Conservation (phyloP, 2,329 filamentous ascomycete genomes). For the Tympanopsis confertula region DNA sequence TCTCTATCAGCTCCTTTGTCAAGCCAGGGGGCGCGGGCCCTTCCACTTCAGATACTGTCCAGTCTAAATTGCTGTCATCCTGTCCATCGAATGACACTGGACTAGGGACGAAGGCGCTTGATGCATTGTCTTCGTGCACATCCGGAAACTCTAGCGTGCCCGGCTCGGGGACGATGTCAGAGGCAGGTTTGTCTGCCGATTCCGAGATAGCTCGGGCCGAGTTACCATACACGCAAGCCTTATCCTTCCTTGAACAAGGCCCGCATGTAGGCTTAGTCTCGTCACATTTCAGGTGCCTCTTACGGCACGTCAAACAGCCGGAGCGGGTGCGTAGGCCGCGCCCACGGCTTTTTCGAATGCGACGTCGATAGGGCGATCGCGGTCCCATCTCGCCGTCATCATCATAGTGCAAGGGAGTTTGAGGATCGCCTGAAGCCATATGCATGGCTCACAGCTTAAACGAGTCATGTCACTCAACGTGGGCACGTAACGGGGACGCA, state of each 20-base stretch:
- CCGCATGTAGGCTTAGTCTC: constrained; percentile 12
- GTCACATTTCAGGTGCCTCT: constrained; percentile 13
- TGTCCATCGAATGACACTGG: neutral
- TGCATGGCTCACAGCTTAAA: too few species aligned
- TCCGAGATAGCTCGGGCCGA: constrained; percentile 1
- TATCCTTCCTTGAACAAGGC: constrained; percentile 10
- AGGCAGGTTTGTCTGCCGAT: neutral
- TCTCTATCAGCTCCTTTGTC: neutral
- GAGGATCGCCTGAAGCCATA: too few species aligned
- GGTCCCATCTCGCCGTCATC: neutral
- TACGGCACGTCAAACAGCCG: constrained; percentile 10
- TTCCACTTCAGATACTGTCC: neutral
- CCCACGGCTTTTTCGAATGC: neutral
- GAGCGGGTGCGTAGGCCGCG: neutral
- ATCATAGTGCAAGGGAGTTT: too few species aligned
- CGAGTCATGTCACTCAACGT: too few species aligned
- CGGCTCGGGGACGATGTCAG: too few species aligned
- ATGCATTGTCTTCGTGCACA: neutral
- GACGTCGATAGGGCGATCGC: neutral
- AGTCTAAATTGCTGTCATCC: neutral
- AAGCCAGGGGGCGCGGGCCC: too few species aligned
- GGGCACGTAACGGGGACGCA: too few species aligned
- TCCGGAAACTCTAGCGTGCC: neutral
- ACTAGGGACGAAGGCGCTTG: neutral
- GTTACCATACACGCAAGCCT: constrained; percentile 5